Conservation (phyloP, 345 rosid genomes). For the Leavenworthia alabamica region DNA sequence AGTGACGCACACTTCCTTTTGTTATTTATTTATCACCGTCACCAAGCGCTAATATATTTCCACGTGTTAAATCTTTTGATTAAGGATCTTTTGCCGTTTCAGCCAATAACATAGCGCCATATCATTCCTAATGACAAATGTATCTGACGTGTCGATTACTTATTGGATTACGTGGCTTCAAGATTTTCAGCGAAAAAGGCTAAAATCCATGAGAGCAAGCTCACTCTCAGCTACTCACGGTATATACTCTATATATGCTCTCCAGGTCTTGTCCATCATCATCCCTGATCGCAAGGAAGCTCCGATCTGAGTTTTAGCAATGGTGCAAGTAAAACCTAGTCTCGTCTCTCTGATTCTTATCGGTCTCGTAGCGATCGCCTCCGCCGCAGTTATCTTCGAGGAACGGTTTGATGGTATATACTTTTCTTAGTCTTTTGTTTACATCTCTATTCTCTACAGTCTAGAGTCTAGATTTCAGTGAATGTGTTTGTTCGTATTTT, state of each 20-base stretch:
- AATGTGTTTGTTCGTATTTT: neutral
- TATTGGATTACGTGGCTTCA: slow-evolving; percentile 22
- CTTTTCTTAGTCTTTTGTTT: neutral
- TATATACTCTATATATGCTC: slow-evolving; percentile 16
- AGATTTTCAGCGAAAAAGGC: slow-evolving; percentile 1
- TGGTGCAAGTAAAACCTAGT: slow-evolving; percentile 38
- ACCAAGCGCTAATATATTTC: slow-evolving; percentile 4
- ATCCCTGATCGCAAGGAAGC: neutral
- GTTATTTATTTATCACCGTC: neutral
- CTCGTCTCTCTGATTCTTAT: slow-evolving; percentile 31
- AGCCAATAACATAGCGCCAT: slow-evolving; percentile 37
- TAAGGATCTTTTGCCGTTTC: neutral
- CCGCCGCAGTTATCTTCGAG: slow-evolving; percentile 75
- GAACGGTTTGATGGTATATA: slow-evolving; percentile 78
- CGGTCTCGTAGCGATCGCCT: slow-evolving; percentile 42
- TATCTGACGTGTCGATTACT: neutral
- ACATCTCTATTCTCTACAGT: neutral
- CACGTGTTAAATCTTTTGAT: slow-evolving; percentile 10
- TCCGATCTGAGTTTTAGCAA: slow-evolving; percentile 32
- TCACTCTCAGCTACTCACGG: slow-evolving; percentile 10
- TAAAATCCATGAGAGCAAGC: neutral
- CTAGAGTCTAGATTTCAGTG: neutral
- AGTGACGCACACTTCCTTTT: slow-evolving; percentile 12
- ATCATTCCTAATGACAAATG: slow-evolving; percentile 34
- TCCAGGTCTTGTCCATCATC: slow-evolving; percentile 9